Evolutionary conservation across 495 filamentous ascomycete genomes (phyloP), one percentile per base, ranked within the genome.

Genomic region (Aspergillus biplanus): DNA sequence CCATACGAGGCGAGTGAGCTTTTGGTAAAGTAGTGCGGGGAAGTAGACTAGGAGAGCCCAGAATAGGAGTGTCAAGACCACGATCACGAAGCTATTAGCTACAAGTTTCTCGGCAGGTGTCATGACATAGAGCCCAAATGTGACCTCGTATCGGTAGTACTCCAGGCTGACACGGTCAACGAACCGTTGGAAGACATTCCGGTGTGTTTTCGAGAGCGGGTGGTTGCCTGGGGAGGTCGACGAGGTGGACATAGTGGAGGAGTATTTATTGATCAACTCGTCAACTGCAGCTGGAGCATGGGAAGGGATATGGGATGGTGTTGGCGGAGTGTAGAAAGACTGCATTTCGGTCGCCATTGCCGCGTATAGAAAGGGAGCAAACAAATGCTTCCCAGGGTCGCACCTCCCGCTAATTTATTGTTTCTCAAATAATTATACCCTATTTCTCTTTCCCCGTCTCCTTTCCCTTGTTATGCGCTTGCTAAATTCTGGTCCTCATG

Each of bases 131-230:
- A 90, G 76, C 37, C 86, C 83, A 69, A 89, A 89, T 8, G 89
- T 90, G 63, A 91, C 89, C 72, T 91, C 88, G 70, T 90, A 91
- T 67, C 90, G 89, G 71, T 92, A 92, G 65, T 87, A 84, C 71
- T 89, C 89, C 53, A 87, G 81, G 64, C 82, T 82, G 32, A 90
- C 75, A 70, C 84, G 83, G 57, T 83, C 81, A 58, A 82, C 59
- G 42, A 83, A 39, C 32, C 75, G 72, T 58, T 72, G 72, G 34
- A 78, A 15, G 5, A 71, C 58, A 55, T 73, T 75, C 33, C 68
- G 70, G 15, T 61, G 67, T 16, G 68, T 44, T 27, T 65, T 67
- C 21, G 58, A 56, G 46, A 67, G 50, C 47, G 48, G 33, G 32
- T 62, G 13, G 39, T 55, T 58, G 55, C 58, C 65, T 6, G 46